Evolutionary conservation across 2,329 filamentous ascomycete species (phyloP).

Genomic region (Trichoderma koningii): DNA sequence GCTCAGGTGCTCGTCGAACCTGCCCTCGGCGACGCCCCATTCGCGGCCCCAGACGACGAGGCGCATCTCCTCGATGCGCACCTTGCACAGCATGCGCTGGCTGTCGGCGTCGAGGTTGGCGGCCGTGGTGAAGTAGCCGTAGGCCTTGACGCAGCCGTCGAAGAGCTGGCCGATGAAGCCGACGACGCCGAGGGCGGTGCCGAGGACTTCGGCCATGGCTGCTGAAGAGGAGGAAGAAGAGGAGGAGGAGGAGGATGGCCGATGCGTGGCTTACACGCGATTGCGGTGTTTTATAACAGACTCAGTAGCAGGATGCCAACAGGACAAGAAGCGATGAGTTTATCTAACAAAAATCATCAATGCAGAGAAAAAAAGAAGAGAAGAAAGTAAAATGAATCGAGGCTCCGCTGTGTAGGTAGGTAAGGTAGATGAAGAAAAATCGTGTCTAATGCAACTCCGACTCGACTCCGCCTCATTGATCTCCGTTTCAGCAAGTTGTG

Average conservation of each 20-base stretch:
- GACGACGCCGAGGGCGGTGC: conserved; percentile 48
- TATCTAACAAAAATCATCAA: too few relatives aligned
- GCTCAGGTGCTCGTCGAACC: conserved; percentile 46
- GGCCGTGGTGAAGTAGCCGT: conserved; percentile 48
- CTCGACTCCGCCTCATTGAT: too few relatives aligned
- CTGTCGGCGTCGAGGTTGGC: conserved; percentile 47
- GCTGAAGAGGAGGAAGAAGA: neutral
- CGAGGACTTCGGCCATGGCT: conserved; percentile 43
- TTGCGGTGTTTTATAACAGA: too few relatives aligned
- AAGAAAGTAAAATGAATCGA: too few relatives aligned
- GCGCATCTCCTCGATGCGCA: conserved; percentile 53
- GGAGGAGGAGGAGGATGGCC: neutral
- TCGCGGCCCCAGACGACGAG: conserved; percentile 51
- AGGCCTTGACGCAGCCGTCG: conserved; percentile 50
- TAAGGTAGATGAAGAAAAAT: too few relatives aligned
- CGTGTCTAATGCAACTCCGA: too few relatives aligned
- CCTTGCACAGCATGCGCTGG: conserved; percentile 50
- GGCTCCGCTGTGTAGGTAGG: too few relatives aligned
- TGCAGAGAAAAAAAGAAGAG: too few relatives aligned
- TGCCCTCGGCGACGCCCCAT: conserved; percentile 51
- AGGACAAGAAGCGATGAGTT: too few relatives aligned
- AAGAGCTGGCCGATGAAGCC: conserved; percentile 51
- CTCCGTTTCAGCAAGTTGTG: too few relatives aligned
- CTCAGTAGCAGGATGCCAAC: too few relatives aligned
- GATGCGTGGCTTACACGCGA: neutral